Base-by-base conservation (phyloP, 495 filamentous ascomycete genomes). In the Daldinia vernicosa region DNA sequence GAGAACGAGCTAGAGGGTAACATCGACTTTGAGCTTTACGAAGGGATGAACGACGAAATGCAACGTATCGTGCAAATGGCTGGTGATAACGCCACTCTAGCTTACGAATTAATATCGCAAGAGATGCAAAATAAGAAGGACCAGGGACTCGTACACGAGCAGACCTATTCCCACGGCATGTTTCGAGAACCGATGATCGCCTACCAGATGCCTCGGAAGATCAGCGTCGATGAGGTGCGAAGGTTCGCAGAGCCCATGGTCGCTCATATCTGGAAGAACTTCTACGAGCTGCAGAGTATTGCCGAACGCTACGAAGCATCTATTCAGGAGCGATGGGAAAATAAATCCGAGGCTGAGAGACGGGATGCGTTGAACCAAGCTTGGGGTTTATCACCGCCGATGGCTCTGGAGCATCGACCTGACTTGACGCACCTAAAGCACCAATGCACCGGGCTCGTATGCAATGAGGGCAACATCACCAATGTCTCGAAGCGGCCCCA, bases 381-480 rank as follows among this genome's bases (percentile, higher is more conserved):
- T 54, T 54, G 51, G 51, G 51, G 51, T 27, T 54, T 17, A 30
- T 54, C 51, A 17, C 51, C 51, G 26, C 51, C 51, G 28, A 54
- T 54, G 26, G 51, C 51, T 28, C 12, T 1, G 17, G 51, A 54
- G 51, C 51, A 54, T 24, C 51, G 51, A 17, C 51, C 51, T 28
- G 51, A 54, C 51, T 54, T 54, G 51, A 30, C 51, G 26, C 28
- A 54, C 12, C n/a, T 30, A 6, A 54, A 30, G 8, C 51, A 30
- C 22, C 51, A 30, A 24, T 28, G 51, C 51, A n/a, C 7, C 15
- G 43, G 43, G 17, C 43, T 47, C 17, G 43, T 47, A 47, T 47
- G 43, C 3, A 47, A 47, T 5, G 43, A 22, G 19, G 17, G 43
- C 3, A 47, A 47, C 4, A 47, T 12, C 19, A 47, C 43, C 5